Percentiles rank a stretch among this genome's conserved stretches.
These are phyloP conservation scores for Nemania abortiva DNA, from an alignment of 2,329 filamentous ascomycete genomes.

Conservation along the genomic window DNA sequence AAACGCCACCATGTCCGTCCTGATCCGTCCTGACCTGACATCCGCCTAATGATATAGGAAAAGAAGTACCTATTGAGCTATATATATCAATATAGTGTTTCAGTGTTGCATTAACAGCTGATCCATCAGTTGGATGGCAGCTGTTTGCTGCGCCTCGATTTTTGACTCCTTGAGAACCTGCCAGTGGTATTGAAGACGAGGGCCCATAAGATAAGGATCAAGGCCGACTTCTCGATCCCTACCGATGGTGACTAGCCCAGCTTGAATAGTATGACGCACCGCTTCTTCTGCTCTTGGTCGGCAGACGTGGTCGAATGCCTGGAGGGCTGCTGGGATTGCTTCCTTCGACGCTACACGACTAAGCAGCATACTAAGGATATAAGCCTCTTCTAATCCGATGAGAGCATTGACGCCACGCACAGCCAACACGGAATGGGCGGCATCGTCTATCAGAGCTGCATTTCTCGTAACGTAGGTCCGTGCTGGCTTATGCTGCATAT, in stretches of 20 bases:
- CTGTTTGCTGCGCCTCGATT: slow-evolving; percentile 36
- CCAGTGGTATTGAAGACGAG: slow-evolving; percentile 42
- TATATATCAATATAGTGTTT: not conserved
- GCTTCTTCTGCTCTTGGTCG: slow-evolving; percentile 48
- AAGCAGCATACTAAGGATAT: slow-evolving; percentile 47
- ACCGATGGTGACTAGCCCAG: slow-evolving; percentile 42
- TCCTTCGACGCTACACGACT: slow-evolving; percentile 41
- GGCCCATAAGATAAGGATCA: slow-evolving; percentile 31
- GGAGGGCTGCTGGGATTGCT: slow-evolving; percentile 44
- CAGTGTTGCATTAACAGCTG: slow-evolving; percentile 32
- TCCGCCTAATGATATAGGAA: not conserved
- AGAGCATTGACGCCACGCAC: slow-evolving; percentile 39
- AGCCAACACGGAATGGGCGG: slow-evolving; percentile 45
- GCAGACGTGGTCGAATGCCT: slow-evolving; percentile 48
- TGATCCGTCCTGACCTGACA: not conserved
- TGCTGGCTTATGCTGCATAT: slow-evolving; percentile 43
- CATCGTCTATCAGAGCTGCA: slow-evolving; percentile 46
- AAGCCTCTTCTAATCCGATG: slow-evolving; percentile 47
- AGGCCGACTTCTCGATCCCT: slow-evolving; percentile 42
- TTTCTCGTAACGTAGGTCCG: slow-evolving; percentile 44
- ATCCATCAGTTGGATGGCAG: slow-evolving; percentile 46
- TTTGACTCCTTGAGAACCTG: slow-evolving; percentile 39
- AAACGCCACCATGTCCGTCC: not conserved
- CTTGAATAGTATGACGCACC: slow-evolving; percentile 37
- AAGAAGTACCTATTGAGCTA: not conserved